Evolutionary conservation across 306 rosid species (phyloP).

Genomic region (Sechiopsis laciniata): DNA sequence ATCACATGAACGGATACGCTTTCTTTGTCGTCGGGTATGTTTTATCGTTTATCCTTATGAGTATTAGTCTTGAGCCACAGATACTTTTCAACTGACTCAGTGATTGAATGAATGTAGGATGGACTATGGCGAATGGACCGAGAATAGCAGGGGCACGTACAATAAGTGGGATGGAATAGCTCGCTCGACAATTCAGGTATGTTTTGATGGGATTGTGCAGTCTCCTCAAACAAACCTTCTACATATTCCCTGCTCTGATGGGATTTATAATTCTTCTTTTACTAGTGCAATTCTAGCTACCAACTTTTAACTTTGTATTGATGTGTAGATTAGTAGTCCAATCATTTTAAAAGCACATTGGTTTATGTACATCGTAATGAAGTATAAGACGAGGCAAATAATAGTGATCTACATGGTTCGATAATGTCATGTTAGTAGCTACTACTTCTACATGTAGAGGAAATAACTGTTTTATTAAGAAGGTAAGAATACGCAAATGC

Average conservation of each 20-base stretch:
- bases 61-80: background rate
- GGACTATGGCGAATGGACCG: conserved; percentile 96
- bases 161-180: conserved; percentile 99
- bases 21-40: conserved; percentile 85
- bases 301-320: background rate
- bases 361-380: background rate
- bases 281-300: background rate
- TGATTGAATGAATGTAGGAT: conserved; percentile 50
- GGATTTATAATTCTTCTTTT: background rate
- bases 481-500: too few species aligned
- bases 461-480: too few species aligned
- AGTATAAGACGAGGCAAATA: too few species aligned
- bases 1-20: conserved; percentile 85
- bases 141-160: conserved; percentile 91
- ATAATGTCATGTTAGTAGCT: too few species aligned
- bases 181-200: conserved; percentile 75
- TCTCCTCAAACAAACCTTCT: background rate
- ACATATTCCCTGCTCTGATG: background rate
- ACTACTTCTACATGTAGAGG: too few species aligned
- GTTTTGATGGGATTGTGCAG: background rate
- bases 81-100: background rate
- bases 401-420: too few species aligned
- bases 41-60: conserved; percentile 21
- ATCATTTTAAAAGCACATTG: background rate
- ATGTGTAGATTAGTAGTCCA: background rate